Base-by-base conservation (phyloP, 1,139 yeast genomes). In the Diutina siamensis region DNA sequence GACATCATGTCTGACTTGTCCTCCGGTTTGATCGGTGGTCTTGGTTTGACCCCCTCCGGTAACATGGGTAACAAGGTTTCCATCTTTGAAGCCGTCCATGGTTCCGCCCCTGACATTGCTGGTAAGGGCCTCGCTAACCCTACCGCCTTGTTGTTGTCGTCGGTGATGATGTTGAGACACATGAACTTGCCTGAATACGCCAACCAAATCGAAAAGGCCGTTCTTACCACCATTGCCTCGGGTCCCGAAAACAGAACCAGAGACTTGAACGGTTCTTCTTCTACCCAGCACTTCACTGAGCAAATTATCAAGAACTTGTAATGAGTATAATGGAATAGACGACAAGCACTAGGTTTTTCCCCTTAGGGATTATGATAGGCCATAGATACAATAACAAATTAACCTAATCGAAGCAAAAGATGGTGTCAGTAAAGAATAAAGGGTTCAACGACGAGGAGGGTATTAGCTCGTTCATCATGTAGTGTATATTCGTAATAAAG, bases 41-140 rank as follows among this genome's bases (percentile, higher is more conserved):
- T 89, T 61, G 98, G 98, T 70, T 80, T 92, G 67, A 92, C 97
- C 53, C 97, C 98, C 56, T 87, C 96, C 51, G 98, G 96, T 67
- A 92, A 92, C 79, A 88, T 92, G 88, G 98, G 98, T 74, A 87
- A 87, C 76, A 83, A 84, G 65, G 95, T 89, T 53, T 86, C 96
- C 50, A 89, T 92, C 64, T 92, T 92, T 66, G 98, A 92, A 77
- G 97, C 98, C 55, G 98, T 92, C 62, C 97, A 92, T 68, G 97
- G 98, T 65, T 86, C 97, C 50, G 97, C 97, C 53, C 97, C 97
- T 55, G 97, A 89, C 67, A 89, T 89, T 62, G 96, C 97, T 53
- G 97, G 97, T 62, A 87, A 89, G 77, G 94, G 95, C 63, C 79
- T 85, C 65, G 98, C 98, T 54, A 92, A 92, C 80, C 98, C 98